These are phyloP conservation scores for Hyaloscypha bicolor DNA, from an alignment of 495 filamentous ascomycete species.

Conservation along the genomic window DNA sequence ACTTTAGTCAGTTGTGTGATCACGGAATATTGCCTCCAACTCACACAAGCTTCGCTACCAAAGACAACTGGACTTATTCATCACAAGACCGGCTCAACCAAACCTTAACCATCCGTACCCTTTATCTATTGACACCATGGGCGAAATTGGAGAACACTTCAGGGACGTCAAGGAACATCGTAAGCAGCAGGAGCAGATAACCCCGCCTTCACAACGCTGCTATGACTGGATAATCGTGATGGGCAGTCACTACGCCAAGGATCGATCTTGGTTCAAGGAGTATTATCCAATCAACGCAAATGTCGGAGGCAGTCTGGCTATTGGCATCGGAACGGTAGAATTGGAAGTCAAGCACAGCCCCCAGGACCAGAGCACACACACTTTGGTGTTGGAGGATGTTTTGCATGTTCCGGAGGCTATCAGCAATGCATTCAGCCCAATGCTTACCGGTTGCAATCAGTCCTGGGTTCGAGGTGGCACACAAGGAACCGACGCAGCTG, in stretches of 20 bases:
- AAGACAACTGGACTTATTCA: too few relatives aligned
- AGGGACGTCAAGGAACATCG: neutral
- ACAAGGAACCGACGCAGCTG: too few relatives aligned
- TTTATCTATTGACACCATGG: neutral
- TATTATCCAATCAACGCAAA: neutral
- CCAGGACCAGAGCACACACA: neutral
- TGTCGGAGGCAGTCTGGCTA: neutral
- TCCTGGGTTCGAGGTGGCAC: too few relatives aligned
- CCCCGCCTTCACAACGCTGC: neutral
- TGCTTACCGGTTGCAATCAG: too few relatives aligned
- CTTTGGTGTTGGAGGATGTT: slow-evolving; percentile 7
- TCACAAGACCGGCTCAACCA: too few relatives aligned
- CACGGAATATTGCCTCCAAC: too few relatives aligned
- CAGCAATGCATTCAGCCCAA: slow-evolving; percentile 5
- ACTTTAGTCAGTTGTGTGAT: too few relatives aligned
- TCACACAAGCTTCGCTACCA: too few relatives aligned
- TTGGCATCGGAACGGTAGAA: neutral
- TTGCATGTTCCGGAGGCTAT: neutral
- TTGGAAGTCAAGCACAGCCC: neutral
- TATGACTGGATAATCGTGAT: neutral
- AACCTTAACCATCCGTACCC: too few relatives aligned
- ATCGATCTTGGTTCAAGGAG: neutral
- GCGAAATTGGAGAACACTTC: neutral
- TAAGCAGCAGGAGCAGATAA: neutral
- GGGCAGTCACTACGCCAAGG: neutral